Base-by-base conservation (phyloP, 78 protist species). In the Planoprotostelium fungivorum region DNA sequence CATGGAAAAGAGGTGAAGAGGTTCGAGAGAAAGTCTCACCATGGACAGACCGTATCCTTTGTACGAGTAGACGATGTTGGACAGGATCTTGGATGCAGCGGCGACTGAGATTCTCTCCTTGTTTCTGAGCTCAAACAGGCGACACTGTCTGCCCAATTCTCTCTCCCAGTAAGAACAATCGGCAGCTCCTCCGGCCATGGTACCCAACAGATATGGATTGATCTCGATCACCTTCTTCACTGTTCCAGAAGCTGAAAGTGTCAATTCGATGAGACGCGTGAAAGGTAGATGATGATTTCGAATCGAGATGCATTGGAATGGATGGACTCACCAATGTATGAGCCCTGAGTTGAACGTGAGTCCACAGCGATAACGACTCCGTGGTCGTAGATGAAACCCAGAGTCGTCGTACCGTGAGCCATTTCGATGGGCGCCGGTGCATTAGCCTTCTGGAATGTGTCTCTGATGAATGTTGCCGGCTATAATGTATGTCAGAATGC, bases 121-220 rank as follows among this genome's bases (percentile, higher is more conserved):
- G 91, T 99, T 98, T 83, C 97, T 90, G 37, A 97, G 95, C 88
- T 97, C 98, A 34, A 90, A 96, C 31, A 94, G 88, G 38, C 99
- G 94, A 93, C 99, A 98, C 36, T 94, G 95, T 87, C 85, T 86
- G 37, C 99, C 99, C 5, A 99, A 94, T 0, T 96, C 92, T 16
- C 99, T 90, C 92, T 99, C 98, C 98, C 99, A 99, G 93, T 88
- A 99, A 36, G 90, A 83, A 90, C 99, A 99, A 91, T 99, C 99
- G 0, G 99, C 99, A 0, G 99, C 99, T 35, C 99, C 99, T 34
- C 99, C 99, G 38, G 99, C 99, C 99, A 99, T 99, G 34, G 99
- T 99, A 29, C 99, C 99, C 25, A 99, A 94, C n/a, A 99, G 92
- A 89, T 92, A 97, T 36, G 98, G 98, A 86, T 96, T 98, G 91